A percentile compares a stretch with the other conserved stretches of the same genome.
These are phyloP conservation scores for Zopfochytrium polystomum DNA, from an alignment of 371 early-diverging fungal genomes.

Conservation along the genomic window DNA sequence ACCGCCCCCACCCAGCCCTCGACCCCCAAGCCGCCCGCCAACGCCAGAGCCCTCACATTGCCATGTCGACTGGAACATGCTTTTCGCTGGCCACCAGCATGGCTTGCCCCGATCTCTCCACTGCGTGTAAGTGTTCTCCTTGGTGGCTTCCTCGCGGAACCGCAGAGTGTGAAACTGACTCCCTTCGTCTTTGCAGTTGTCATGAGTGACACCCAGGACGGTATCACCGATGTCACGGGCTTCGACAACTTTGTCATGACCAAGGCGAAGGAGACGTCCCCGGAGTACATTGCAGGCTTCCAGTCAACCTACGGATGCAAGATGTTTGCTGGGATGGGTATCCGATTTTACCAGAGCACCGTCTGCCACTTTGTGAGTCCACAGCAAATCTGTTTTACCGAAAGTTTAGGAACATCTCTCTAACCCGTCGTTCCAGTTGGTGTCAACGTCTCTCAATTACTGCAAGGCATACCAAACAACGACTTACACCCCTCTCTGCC, in stretches of 20 bases:
- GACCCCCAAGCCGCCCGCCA: too few relatives aligned
- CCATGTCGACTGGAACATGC: too few relatives aligned
- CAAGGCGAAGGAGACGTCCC: background rate
- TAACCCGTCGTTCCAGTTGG: slow-evolving; percentile 10
- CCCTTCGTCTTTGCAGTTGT: slow-evolving; percentile 16
- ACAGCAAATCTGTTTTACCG: background rate
- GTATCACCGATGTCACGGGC: slow-evolving; percentile 25
- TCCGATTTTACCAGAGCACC: slow-evolving; percentile 20
- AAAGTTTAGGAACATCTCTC: slow-evolving; percentile 16
- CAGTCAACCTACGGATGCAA: slow-evolving; percentile 22
- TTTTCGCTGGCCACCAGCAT: too few relatives aligned
- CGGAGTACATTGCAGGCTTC: slow-evolving; percentile 16
- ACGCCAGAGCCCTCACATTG: too few relatives aligned
- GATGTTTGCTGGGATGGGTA: slow-evolving; percentile 15
- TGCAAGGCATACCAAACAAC: slow-evolving; percentile 10
- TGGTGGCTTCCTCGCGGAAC: too few relatives aligned
- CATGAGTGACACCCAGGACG: slow-evolving; percentile 10
- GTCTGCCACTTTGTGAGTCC: slow-evolving; percentile 30
- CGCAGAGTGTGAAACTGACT: too few relatives aligned
- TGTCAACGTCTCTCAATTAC: too few relatives aligned
- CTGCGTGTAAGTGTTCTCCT: too few relatives aligned
- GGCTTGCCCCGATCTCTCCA: too few relatives aligned
- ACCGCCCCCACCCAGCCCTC: too few relatives aligned
- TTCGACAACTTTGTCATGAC: slow-evolving; percentile 26
- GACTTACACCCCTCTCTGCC: slow-evolving; percentile 28